These are phyloP conservation scores for Vitis amurensis DNA, from an alignment of 164 flowering plant genomes.

Conservation along the genomic window DNA sequence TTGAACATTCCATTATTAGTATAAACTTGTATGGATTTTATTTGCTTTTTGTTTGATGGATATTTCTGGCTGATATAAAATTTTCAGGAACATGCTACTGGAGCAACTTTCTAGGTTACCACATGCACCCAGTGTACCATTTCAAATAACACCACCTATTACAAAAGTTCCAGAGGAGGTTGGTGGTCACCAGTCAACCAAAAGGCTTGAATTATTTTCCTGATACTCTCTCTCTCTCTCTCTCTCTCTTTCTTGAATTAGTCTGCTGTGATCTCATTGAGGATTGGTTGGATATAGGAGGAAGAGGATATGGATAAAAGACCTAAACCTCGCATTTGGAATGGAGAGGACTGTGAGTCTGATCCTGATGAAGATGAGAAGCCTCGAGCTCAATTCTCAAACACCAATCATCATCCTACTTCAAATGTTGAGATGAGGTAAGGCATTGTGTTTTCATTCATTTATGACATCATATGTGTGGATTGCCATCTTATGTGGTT, in stretches of 20 bases:
- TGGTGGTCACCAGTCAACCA: background rate
- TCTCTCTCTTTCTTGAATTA: too few relatives aligned
- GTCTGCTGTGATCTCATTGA: background rate
- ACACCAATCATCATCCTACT: slow-evolving; percentile 16
- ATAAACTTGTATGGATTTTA: background rate
- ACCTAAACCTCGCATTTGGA: slow-evolving; percentile 75
- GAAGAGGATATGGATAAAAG: slow-evolving; percentile 72
- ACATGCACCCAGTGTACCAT: slow-evolving; percentile 83
- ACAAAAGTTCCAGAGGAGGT: slow-evolving; percentile 77
- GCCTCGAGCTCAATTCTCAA: slow-evolving; percentile 19
- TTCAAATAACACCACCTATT: slow-evolving; percentile 63
- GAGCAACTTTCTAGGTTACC: slow-evolving; percentile 77
- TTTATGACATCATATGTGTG: too few relatives aligned
- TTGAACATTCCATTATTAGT: background rate
- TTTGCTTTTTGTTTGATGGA: background rate
- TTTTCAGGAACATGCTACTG: slow-evolving; percentile 58
- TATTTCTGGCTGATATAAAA: background rate
- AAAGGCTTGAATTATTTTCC: background rate
- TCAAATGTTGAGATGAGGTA: slow-evolving; percentile 27
- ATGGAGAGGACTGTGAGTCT: slow-evolving; percentile 62
- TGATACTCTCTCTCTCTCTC: background rate
- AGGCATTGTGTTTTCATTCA: background rate
- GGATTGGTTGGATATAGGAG: slow-evolving; percentile 36
- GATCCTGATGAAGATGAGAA: slow-evolving; percentile 60
- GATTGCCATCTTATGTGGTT: background rate